Evolutionary conservation across 1,284 basidiomycete genomes (phyloP).

Genomic region (Porogramme epimiltina): DNA sequence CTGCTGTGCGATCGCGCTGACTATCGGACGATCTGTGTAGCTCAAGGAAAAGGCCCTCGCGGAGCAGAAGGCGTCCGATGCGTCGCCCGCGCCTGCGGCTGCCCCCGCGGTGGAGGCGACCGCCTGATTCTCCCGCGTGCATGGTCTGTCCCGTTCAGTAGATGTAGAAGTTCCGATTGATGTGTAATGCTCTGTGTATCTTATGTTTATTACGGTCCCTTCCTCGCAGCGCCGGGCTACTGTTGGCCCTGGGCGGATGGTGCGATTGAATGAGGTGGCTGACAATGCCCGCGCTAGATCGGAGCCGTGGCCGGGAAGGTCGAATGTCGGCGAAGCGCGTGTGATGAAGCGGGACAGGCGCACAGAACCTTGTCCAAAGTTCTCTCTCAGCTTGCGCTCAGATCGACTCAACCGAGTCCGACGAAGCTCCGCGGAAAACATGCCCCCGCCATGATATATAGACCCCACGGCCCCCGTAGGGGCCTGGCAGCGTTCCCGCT

Average conservation of each 20-base stretch:
- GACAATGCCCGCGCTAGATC: too few species aligned
- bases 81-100: background rate
- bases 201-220: conserved; percentile 12
- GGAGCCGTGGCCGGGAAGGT: background rate
- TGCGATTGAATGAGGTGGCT: too few species aligned
- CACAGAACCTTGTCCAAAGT: conserved; percentile 10
- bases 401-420: conserved; percentile 12
- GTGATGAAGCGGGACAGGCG: background rate
- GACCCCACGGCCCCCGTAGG: background rate
- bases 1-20: background rate
- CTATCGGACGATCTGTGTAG: background rate
- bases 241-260: too few species aligned
- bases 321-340: background rate
- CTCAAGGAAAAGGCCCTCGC: conserved; percentile 15
- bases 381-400: conserved; percentile 14
- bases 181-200: conserved; percentile 6
- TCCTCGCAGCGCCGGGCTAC: too few species aligned
- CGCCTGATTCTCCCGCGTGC: conserved; percentile 7
- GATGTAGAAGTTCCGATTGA: background rate
- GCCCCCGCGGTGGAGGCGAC: conserved; percentile 14
- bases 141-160: background rate
- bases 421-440: conserved; percentile 21
- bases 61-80: conserved; percentile 6
- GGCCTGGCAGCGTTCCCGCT: background rate
- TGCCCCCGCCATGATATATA: conserved; percentile 10